phyloP scores from a whole-genome alignment of 441 rosid species.

The Rhodomyrtus psidioides region DNA sequence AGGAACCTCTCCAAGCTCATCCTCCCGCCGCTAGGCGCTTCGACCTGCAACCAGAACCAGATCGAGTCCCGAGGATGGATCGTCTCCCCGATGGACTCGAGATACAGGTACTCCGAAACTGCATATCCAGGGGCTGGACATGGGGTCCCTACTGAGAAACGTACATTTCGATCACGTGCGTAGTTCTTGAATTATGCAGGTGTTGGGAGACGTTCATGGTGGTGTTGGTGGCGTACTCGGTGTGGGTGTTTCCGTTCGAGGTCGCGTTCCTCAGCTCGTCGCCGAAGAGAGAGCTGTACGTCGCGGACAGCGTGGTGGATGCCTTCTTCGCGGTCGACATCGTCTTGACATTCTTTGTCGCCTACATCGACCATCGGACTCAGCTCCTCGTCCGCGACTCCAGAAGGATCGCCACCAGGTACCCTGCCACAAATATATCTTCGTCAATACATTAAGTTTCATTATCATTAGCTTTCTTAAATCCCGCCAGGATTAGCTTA shows the following conservation, averaged over 20 bases:
- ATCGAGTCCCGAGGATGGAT: constrained; percentile 42
- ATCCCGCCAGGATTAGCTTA: neutral
- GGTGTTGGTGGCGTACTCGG: constrained; percentile 50
- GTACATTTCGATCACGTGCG: neutral
- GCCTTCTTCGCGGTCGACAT: constrained; percentile 54
- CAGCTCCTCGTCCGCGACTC: constrained; percentile 50
- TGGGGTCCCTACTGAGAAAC: neutral
- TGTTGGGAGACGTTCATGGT: constrained; percentile 62
- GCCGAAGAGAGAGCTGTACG: constrained; percentile 24
- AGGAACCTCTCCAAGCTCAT: constrained; percentile 65
- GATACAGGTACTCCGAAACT: constrained; percentile 46
- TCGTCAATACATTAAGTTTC: neutral
- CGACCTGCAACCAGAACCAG: constrained; percentile 41
- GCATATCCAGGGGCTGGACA: neutral
- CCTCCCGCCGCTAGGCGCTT: constrained; percentile 78
- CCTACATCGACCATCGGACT: constrained; percentile 42
- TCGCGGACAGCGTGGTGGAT: constrained; percentile 53
- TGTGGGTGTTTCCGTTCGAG: constrained; percentile 61
- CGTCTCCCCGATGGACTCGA: constrained; percentile 71
- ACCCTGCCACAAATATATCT: neutral
- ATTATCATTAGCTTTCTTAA: neutral
- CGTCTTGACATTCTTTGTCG: constrained; percentile 49
- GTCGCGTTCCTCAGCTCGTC: constrained; percentile 36
- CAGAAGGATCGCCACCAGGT: constrained; percentile 57
- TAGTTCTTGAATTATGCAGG: constrained; percentile 17